Conservation (phyloP, 1,284 basidiomycete species). For the Blastosporella zonata region DNA sequence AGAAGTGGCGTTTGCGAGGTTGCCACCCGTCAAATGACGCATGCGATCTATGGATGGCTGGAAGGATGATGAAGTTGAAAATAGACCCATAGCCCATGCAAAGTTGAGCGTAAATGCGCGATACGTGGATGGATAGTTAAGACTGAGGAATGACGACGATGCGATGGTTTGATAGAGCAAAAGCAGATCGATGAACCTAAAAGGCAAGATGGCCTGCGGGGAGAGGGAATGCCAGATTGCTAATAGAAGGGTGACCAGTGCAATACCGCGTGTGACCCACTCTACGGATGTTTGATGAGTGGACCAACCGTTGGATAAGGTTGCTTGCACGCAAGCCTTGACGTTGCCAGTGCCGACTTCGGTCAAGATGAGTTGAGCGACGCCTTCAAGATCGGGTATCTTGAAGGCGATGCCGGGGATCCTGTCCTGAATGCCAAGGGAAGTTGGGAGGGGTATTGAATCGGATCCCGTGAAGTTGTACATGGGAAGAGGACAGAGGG, state of each 20-base stretch:
- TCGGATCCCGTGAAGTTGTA: constrained; percentile 86
- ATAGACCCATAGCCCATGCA: constrained; percentile 85
- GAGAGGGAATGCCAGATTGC: constrained; percentile 65
- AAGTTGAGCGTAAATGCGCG: constrained; percentile 83
- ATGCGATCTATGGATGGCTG: constrained; percentile 81
- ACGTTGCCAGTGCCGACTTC: constrained; percentile 66
- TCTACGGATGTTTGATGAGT: constrained; percentile 71
- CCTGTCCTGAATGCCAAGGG: constrained; percentile 47
- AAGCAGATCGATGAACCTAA: constrained; percentile 78
- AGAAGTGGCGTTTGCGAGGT: constrained; percentile 54
- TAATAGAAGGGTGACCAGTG: constrained; percentile 64
- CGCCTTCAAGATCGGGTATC: constrained; percentile 92
- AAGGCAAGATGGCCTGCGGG: constrained; percentile 47
- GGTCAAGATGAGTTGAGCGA: constrained; percentile 76
- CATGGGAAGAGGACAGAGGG: constrained; percentile 84
- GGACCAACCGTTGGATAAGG: constrained; percentile 89
- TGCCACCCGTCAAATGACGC: constrained; percentile 80
- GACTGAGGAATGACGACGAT: constrained; percentile 70
- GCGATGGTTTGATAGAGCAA: constrained; percentile 83
- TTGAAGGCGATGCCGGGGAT: constrained; percentile 82
- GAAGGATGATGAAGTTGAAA: constrained; percentile 58
- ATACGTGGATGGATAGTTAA: constrained; percentile 88
- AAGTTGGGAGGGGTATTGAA: constrained; percentile 67
- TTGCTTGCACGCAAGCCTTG: constrained; percentile 89
- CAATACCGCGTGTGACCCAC: constrained; percentile 75